Conservation (phyloP, 495 filamentous ascomycete genomes). For the Cetradonia linearis region DNA sequence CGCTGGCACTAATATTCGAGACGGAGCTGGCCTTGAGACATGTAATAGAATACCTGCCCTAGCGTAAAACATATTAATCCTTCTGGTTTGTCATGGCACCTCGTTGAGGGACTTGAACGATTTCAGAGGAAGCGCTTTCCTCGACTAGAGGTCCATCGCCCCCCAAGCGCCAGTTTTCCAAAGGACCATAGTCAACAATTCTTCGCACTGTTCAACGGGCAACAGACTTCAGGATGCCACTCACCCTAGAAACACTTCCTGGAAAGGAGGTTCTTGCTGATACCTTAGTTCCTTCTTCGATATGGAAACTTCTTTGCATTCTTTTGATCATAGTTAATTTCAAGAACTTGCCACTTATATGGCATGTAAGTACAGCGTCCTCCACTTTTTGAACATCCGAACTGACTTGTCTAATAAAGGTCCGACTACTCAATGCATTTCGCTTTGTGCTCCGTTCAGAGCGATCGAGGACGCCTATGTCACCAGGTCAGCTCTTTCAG, state of each 20-base stretch:
- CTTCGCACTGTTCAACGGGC: too few species aligned
- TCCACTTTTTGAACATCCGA: too few species aligned
- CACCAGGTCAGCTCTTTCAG: constrained; percentile 37
- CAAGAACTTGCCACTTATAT: constrained; percentile 50
- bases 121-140: not conserved
- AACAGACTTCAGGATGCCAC: constrained; percentile 11
- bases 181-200: not conserved
- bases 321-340: constrained; percentile 46
- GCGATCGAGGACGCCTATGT: constrained; percentile 13
- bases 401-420: constrained; percentile 32
- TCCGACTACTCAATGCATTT: constrained; percentile 41
- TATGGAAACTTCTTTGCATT: constrained; percentile 44
- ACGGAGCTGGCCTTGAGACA: not conserved
- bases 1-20: not conserved
- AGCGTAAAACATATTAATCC: constrained; percentile 4
- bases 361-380: constrained; percentile 46
- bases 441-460: constrained; percentile 15
- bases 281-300: constrained; percentile 17
- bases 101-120: not conserved
- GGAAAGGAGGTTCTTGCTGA: constrained; percentile 15
- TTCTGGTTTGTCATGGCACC: not conserved
- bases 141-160: not conserved
- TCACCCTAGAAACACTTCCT: constrained; percentile 14
- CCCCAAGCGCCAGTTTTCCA: not conserved
- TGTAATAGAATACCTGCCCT: constrained; percentile 5